A percentile compares a stretch with the other conserved stretches of the same genome.
Conservation (phyloP, 495 filamentous ascomycete genomes). For the Penicillium turbatum region DNA sequence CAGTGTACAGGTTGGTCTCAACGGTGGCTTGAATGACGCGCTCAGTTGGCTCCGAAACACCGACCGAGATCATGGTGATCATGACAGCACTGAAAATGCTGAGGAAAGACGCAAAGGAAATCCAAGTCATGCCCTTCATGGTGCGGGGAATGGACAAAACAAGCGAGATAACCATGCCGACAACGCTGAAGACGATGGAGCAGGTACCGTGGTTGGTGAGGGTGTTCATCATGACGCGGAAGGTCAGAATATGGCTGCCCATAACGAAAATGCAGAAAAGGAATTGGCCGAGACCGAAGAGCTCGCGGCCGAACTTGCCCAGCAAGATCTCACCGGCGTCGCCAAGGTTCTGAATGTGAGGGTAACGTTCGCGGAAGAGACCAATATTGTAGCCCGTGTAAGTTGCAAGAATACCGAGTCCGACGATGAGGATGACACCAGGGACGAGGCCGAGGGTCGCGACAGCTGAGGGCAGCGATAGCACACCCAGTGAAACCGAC, state of each 20-base stretch:
- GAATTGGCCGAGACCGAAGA: constrained; percentile 62
- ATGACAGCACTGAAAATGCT: constrained; percentile 47
- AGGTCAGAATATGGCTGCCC: constrained; percentile 69
- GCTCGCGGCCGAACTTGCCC: constrained; percentile 52
- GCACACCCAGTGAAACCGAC: constrained; percentile 64
- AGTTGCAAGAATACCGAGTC: constrained; percentile 62
- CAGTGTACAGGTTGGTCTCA: constrained; percentile 29
- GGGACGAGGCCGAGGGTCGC: constrained; percentile 61
- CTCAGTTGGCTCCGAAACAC: constrained; percentile 41
- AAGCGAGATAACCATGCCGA: constrained; percentile 60
- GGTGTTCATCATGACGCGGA: constrained; percentile 64
- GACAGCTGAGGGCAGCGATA: constrained; percentile 59
- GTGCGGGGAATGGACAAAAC: constrained; percentile 61
- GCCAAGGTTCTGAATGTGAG: constrained; percentile 61
- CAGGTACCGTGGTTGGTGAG: constrained; percentile 64
- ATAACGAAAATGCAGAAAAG: constrained; percentile 73
- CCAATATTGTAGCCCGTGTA: constrained; percentile 77
- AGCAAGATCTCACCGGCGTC: constrained; percentile 52
- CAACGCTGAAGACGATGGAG: constrained; percentile 62
- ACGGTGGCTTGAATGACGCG: constrained; percentile 28
- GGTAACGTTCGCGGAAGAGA: constrained; percentile 66
- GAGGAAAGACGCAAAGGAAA: constrained; percentile 55
- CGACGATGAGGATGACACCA: constrained; percentile 58
- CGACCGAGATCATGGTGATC: constrained; percentile 67
- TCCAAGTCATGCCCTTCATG: constrained; percentile 52